phyloP scores from a whole-genome alignment of 345 rosid species.

The Brassica incana region DNA sequence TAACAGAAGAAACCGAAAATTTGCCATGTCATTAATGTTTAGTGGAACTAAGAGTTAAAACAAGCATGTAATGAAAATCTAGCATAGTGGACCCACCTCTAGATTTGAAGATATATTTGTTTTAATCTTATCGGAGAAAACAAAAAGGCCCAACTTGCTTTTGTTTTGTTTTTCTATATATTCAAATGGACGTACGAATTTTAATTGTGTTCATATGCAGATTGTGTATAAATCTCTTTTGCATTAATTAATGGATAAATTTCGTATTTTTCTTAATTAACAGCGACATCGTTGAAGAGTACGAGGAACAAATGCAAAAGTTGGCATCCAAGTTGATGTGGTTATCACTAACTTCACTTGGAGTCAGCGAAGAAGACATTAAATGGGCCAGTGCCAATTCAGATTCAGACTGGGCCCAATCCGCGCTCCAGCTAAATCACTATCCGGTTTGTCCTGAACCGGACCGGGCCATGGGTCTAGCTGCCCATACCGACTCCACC shows the following conservation, averaged over 20 bases:
- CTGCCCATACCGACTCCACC: conserved; percentile 87
- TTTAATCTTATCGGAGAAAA: conserved; percentile 34
- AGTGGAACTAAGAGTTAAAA: conserved; percentile 8
- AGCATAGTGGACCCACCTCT: conserved; percentile 34
- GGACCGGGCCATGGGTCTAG: conserved; percentile 66
- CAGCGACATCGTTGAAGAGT: conserved; percentile 63
- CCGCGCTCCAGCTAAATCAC: conserved; percentile 71
- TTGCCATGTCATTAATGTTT: conserved; percentile 25
- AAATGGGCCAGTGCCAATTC: conserved; percentile 40
- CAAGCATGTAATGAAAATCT: conserved; percentile 24
- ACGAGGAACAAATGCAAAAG: conserved; percentile 63
- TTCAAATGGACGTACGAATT: conserved; percentile 2
- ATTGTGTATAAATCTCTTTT: background rate
- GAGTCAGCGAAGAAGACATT: conserved; percentile 40
- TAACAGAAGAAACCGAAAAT: conserved; percentile 28
- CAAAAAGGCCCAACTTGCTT: conserved; percentile 32
- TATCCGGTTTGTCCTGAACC: conserved; percentile 87
- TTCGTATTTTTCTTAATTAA: conserved; percentile 21
- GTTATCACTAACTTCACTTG: conserved; percentile 49
- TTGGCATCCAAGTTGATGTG: conserved; percentile 53
- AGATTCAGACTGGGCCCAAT: conserved; percentile 36
- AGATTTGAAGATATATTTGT: conserved; percentile 37
- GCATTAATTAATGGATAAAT: conserved; percentile 8
- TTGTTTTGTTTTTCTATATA: background rate
- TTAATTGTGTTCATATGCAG: background rate